Evolutionary conservation across 257 asterid species (phyloP).

Genomic region (Jasminum sambac): DNA sequence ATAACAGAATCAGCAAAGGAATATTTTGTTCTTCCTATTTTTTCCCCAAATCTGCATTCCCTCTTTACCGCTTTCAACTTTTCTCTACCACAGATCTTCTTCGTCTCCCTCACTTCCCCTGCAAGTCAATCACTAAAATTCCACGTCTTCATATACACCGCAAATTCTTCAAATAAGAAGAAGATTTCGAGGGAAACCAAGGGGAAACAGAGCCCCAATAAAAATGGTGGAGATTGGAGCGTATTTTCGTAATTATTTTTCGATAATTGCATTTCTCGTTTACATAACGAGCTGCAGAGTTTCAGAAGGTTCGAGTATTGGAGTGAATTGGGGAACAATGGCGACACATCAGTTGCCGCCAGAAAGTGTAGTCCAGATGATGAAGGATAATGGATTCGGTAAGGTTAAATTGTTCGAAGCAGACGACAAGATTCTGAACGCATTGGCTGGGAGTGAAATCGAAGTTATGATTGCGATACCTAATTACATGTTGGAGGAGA

Average conservation of each 20-base stretch:
- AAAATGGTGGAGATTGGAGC: constrained; percentile 15
- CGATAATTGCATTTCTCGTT: not conserved
- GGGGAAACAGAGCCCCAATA: not conserved
- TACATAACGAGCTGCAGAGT: not conserved
- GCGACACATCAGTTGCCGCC: constrained; percentile 64
- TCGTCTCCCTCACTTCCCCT: constrained; percentile 5
- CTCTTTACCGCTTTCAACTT: not conserved
- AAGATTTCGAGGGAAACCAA: not conserved
- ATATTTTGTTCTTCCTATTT: constrained; percentile 27
- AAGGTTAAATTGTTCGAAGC: constrained; percentile 92
- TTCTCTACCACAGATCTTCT: not conserved
- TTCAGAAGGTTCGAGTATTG: constrained; percentile 35
- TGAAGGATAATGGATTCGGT: constrained; percentile 67
- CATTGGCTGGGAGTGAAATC: constrained; percentile 58
- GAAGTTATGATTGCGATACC: constrained; percentile 91
- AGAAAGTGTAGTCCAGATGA: constrained; percentile 60
- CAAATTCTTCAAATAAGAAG: not conserved
- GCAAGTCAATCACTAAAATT: constrained; percentile 1
- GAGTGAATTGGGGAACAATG: constrained; percentile 97
- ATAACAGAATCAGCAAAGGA: constrained; percentile 55
- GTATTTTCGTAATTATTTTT: not conserved
- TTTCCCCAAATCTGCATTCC: not conserved
- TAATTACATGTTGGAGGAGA: constrained; percentile 67
- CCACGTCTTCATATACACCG: not conserved
- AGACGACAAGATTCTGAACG: constrained; percentile 56